Evolutionary conservation across 108 stramenopile genomes (phyloP).

Genomic region (Fistulifera pelliculosa): DNA sequence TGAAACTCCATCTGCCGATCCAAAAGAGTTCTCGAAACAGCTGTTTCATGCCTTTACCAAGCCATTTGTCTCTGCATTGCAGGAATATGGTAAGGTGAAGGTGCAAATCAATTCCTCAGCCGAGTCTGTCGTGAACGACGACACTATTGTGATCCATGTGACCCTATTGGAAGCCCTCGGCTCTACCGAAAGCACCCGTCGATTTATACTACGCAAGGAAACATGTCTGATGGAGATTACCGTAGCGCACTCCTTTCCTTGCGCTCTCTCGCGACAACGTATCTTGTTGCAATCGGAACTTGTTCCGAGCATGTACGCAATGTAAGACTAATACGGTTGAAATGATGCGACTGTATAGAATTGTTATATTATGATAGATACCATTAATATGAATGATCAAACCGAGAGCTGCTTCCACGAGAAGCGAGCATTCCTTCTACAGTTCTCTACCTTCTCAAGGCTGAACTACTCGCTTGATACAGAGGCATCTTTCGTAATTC

Average conservation of each 20-base stretch:
- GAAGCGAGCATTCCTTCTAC: too few relatives aligned
- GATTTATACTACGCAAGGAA: neutral
- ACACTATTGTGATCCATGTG: neutral
- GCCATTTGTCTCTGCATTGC: constrained; percentile 34
- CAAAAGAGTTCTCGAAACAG: constrained; percentile 28
- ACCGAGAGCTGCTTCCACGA: too few relatives aligned
- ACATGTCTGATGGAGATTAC: constrained; percentile 49
- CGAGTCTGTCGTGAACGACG: neutral
- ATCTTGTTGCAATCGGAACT: constrained; percentile 33
- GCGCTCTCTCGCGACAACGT: constrained; percentile 66
- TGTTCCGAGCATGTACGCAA: neutral
- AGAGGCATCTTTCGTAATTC: too few relatives aligned
- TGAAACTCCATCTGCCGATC: constrained; percentile 2
- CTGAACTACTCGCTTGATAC: too few relatives aligned
- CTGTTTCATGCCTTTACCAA: constrained; percentile 47
- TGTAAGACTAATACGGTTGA: too few relatives aligned
- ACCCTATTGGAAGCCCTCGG: too few relatives aligned
- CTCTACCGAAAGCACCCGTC: neutral
- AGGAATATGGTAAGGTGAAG: constrained; percentile 12
- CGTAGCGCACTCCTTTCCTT: constrained; percentile 67
- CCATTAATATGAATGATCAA: too few relatives aligned
- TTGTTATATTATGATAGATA: too few relatives aligned
- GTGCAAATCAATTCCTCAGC: constrained; percentile 15
- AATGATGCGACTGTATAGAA: too few relatives aligned
- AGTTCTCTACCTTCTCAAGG: too few relatives aligned